phyloP scores from a whole-genome alignment of 768 basidiomycete genomes.

The Pholiota molesta region DNA sequence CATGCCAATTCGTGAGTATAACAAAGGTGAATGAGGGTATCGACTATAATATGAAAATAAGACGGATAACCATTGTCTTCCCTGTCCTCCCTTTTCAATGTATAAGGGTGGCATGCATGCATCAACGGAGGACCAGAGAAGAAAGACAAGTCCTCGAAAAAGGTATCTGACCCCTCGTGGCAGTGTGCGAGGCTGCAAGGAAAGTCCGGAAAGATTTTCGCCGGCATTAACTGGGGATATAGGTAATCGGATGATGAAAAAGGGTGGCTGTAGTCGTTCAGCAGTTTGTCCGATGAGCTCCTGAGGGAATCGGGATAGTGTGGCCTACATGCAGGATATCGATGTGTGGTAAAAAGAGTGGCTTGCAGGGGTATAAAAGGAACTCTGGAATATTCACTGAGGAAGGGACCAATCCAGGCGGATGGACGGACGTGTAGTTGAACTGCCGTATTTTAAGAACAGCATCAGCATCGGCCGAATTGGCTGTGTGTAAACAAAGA shows the following conservation, averaged over 20 bases:
- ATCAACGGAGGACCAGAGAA: neutral
- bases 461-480: neutral
- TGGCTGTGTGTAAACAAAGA: neutral
- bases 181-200: neutral
- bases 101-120: constrained; percentile 1
- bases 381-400: constrained; percentile 19
- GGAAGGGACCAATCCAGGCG: constrained; percentile 7
- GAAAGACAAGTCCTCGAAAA: neutral
- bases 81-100: constrained; percentile 18
- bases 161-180: neutral
- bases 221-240: constrained; percentile 22
- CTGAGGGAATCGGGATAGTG: constrained; percentile 5
- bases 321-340: constrained; percentile 9
- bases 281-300: constrained; percentile 10
- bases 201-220: constrained; percentile 8
- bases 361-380: constrained; percentile 19
- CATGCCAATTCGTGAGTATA: constrained; percentile 28
- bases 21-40: constrained; percentile 20
- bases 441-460: constrained; percentile 1
- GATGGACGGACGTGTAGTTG: constrained; percentile 1
- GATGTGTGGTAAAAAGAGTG: constrained; percentile 9
- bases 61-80: constrained; percentile 14
- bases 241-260: constrained; percentile 9
- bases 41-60: constrained; percentile 21
- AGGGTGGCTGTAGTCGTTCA: constrained; percentile 5